Conservation (phyloP, 73 alveolate species). For the Urostyla sp. region DNA sequence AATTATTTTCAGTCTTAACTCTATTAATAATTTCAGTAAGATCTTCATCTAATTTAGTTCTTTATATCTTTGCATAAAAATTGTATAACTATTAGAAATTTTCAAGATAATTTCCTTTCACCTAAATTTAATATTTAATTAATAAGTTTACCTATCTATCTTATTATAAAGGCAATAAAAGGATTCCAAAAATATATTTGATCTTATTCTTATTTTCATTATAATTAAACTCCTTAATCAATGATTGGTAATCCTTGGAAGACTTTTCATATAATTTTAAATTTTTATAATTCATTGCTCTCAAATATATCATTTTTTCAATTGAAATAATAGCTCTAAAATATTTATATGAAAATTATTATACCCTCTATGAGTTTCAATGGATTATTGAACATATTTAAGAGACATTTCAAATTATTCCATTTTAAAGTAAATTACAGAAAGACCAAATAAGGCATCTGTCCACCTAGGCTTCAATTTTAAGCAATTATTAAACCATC, state of each 20-base stretch:
- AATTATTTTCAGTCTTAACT: not conserved
- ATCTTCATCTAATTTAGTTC: not conserved
- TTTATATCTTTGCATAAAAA: not conserved
- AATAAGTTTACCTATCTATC: conserved; percentile 11
- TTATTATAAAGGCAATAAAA: conserved; percentile 34
- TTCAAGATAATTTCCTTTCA: conserved; percentile 19
- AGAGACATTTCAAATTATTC: conserved; percentile 25
- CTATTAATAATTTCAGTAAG: not conserved
- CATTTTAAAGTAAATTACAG: conserved; percentile 52
- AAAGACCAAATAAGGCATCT: conserved; percentile 65
- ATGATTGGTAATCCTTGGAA: conserved; percentile 13
- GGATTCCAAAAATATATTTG: conserved; percentile 26
- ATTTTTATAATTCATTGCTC: conserved; percentile 44
- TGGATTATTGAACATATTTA: conserved; percentile 26
- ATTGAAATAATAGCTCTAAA: not conserved
- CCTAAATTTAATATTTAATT: not conserved
- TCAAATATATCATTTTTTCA: conserved; percentile 28
- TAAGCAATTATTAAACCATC: conserved; percentile 50
- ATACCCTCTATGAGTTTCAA: not conserved
- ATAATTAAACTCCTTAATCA: not conserved
- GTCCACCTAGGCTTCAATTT: conserved; percentile 37
- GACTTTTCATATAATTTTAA: not conserved
- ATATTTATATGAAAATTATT: too few species aligned
- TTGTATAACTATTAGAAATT: not conserved
- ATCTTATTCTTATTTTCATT: conserved; percentile 10